Evolutionary conservation across 192 early-diverging fungal species (phyloP).

Genomic region (Coemansia interrupta): DNA sequence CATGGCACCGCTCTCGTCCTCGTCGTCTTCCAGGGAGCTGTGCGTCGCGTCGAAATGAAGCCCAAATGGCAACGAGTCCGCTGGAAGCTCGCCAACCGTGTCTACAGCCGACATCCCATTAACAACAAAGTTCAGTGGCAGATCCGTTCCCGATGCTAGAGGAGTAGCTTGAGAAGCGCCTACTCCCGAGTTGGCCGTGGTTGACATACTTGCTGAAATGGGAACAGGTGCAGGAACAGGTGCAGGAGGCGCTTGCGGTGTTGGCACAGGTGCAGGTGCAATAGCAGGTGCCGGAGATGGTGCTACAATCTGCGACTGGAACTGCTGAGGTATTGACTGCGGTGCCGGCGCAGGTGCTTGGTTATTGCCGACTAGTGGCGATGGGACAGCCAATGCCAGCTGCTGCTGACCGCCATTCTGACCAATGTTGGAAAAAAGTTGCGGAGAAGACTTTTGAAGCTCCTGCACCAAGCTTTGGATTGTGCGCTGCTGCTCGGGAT

Average conservation of each 20-base stretch:
- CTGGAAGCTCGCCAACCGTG: conserved; percentile 1
- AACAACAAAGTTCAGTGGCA: conserved; percentile 34
- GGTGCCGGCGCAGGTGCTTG: background rate
- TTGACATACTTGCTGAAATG: background rate
- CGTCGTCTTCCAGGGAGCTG: background rate
- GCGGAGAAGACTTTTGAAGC: conserved; percentile 34
- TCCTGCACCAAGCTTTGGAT: conserved; percentile 45
- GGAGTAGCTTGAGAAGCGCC: background rate
- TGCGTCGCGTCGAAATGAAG: conserved; percentile 31
- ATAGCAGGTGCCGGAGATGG: conserved; percentile 7
- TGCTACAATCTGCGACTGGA: conserved; percentile 10
- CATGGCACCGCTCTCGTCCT: background rate
- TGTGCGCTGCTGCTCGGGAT: conserved; percentile 37
- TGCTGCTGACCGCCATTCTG: conserved; percentile 31
- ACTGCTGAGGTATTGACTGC: conserved; percentile 3
- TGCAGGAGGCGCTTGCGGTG: background rate
- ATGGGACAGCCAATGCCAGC: conserved; percentile 37
- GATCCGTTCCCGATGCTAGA: conserved; percentile 1
- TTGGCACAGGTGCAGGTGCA: background rate
- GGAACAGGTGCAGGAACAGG: background rate
- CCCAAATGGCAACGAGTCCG: conserved; percentile 31
- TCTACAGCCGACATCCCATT: conserved; percentile 28
- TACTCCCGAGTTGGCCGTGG: background rate
- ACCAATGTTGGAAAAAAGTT: conserved; percentile 33
- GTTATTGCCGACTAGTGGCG: background rate